Percentiles rank a stretch among this genome's conserved stretches.
Evolutionary conservation across 1,284 basidiomycete genomes (phyloP).

Genomic region (Phellinidium pouzarii): DNA sequence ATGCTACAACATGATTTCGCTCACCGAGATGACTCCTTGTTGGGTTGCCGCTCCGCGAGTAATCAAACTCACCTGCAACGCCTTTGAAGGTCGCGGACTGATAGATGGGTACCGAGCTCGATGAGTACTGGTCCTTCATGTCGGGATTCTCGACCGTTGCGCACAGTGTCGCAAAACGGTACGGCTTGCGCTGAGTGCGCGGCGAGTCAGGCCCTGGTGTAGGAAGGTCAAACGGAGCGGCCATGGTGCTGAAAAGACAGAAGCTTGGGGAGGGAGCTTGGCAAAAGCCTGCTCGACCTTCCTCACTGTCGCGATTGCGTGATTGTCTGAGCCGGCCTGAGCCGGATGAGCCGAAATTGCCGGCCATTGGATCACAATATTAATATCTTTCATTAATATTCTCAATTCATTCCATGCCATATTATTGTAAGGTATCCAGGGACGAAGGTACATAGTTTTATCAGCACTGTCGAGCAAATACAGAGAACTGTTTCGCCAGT

Average conservation of each 20-base stretch:
- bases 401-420: no score
- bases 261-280: not conserved
- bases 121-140: constrained; percentile 94
- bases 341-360: no score
- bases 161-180: constrained; percentile 80
- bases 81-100: constrained; percentile 99
- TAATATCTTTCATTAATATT: no score
- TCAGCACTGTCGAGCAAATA: no score
- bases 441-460: no score
- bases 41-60: constrained; percentile 93
- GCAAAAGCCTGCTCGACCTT: not conserved
- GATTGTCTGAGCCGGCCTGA: no score
- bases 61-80: constrained; percentile 85
- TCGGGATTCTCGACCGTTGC: constrained; percentile 84
- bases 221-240: constrained; percentile 37
- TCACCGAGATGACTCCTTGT: constrained; percentile 89
- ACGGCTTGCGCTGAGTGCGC: constrained; percentile 55
- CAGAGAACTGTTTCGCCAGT: no score
- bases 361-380: no score
- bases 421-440: no score
- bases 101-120: constrained; percentile 94
- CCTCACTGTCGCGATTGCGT: constrained; percentile 14
- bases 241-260: constrained; percentile 11
- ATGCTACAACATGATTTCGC: constrained; percentile 24
- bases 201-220: constrained; percentile 77